Evolutionary conservation across 2,329 filamentous ascomycete genomes (phyloP).

Genomic region (Beauveria medogensis): DNA sequence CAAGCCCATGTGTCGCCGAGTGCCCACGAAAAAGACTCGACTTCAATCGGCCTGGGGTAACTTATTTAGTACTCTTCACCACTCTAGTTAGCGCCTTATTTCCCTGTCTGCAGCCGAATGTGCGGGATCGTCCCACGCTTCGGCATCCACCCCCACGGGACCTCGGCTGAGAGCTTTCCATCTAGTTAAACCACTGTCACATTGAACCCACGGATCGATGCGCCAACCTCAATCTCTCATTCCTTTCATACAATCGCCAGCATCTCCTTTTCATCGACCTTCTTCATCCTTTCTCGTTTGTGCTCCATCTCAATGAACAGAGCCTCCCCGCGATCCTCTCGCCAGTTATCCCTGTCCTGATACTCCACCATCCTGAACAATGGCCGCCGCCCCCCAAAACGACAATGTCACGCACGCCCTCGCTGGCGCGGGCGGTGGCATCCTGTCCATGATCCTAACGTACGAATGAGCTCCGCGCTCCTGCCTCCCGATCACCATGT

Average conservation of each 20-base stretch:
- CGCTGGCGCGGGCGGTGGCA: constrained; percentile 84
- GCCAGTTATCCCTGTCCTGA: neutral
- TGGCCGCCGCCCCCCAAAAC: constrained; percentile 63
- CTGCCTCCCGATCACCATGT: too few relatives aligned
- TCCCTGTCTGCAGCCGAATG: neutral
- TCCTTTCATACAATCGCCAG: neutral
- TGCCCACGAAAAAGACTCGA: neutral
- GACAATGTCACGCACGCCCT: constrained; percentile 96
- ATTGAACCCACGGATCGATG: neutral
- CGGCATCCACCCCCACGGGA: constrained; percentile 12
- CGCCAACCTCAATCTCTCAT: neutral
- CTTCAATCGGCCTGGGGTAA: neutral
- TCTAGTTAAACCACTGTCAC: constrained; percentile 2
- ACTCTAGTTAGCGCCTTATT: neutral
- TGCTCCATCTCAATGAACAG: neutral
- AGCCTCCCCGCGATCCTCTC: neutral
- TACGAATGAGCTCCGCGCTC: constrained; percentile 32
- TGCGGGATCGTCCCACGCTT: neutral
- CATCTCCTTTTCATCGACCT: neutral
- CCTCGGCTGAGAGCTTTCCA: constrained; percentile 12
- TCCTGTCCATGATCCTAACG: constrained; percentile 94
- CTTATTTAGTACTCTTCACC: neutral
- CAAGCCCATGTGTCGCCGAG: neutral
- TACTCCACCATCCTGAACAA: constrained; percentile 13
- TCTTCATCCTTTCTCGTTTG: neutral